Evolutionary conservation across 2,329 filamentous ascomycete species (phyloP), one percentile per base, ranked within the genome.

Genomic region (Fusarium brevicatenulatum): DNA sequence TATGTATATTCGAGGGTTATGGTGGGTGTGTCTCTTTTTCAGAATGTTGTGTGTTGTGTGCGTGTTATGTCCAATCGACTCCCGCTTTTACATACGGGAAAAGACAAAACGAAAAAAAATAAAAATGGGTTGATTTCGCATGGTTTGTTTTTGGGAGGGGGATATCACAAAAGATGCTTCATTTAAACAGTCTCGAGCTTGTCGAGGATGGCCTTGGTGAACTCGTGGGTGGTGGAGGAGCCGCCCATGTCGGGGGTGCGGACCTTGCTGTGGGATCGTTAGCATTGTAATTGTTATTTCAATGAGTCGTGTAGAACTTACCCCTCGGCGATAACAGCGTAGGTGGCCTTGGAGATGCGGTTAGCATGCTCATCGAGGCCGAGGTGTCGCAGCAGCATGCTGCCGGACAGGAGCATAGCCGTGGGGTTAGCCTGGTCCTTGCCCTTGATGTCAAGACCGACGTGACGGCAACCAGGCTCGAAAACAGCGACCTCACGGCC

Each of bases 341-440:
- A 92, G 78, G 91, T 86, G 76, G 93, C 92, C 89, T 95, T 95
- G 83, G 94, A 97, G 85, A 98, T 97, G 82, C 96, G 92, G 91
- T 98, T 98, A 80, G 96, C 96, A 84, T 99, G 96, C 84, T 98
- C 95, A 82, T 99, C 95, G 57, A 99, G 92, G 78, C 96, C 96
- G 76, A 99, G 90, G 87, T 99, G 96, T 82, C 96, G 93, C 83
- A 99, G 90, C 79, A 99, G 92, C 96, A 99, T 99, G 82, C 94
- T 93, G 76, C 95, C 95, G 68, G 94, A 97, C 73, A 99, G 92
- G 77, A 99, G 90, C 87, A 99, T 89, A 75, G 96, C 96, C 63
- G 95, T 98, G 60, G 96, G 96, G 90, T 99, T 99, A 76, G 96
- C 96, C 88, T 98, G 95, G 86, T 98, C 95, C 89, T 98, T 98